These are phyloP conservation scores for Solanum megistacrolobum DNA, from an alignment of 257 asterid species.

Conservation along the genomic window DNA sequence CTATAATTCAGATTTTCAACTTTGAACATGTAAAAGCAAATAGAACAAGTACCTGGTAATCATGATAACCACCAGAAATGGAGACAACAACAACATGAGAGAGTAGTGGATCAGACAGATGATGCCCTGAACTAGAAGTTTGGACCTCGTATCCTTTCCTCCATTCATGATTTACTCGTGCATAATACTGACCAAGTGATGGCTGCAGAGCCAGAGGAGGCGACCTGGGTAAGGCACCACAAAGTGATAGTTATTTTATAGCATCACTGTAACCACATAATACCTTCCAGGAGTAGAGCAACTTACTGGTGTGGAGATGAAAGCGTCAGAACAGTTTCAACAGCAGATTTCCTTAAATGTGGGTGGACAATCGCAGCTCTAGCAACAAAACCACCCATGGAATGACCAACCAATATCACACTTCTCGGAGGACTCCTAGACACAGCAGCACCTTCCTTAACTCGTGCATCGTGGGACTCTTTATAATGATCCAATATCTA, in stretches of 20 bases:
- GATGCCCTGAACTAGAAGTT: constrained; percentile 51
- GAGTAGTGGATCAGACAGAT: constrained; percentile 49
- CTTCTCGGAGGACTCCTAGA: constrained; percentile 59
- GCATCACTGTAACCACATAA: constrained; percentile 10
- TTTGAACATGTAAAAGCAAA: background rate
- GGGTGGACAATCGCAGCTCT: constrained; percentile 94
- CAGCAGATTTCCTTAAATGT: constrained; percentile 72
- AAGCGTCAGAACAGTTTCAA: constrained; percentile 86
- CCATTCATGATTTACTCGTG: constrained; percentile 74
- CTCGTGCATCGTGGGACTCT: constrained; percentile 51
- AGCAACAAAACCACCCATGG: constrained; percentile 99
- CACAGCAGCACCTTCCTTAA: constrained; percentile 61
- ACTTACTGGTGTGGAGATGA: constrained; percentile 95
- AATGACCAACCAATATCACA: constrained; percentile 95
- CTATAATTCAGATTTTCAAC: constrained; percentile 2
- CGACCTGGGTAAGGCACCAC: constrained; percentile 41
- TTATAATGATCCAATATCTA: constrained; percentile 81
- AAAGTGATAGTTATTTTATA: background rate
- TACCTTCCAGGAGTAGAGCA: constrained; percentile 1
- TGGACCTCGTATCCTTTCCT: constrained; percentile 68
- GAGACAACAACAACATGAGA: constrained; percentile 70
- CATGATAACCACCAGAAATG: constrained; percentile 91
- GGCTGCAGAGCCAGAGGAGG: constrained; percentile 94
- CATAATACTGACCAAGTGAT: constrained; percentile 80
- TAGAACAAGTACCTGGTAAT: constrained; percentile 67